Conservation (phyloP, 2,329 filamentous ascomycete species). For the Blastomyces silverae region DNA sequence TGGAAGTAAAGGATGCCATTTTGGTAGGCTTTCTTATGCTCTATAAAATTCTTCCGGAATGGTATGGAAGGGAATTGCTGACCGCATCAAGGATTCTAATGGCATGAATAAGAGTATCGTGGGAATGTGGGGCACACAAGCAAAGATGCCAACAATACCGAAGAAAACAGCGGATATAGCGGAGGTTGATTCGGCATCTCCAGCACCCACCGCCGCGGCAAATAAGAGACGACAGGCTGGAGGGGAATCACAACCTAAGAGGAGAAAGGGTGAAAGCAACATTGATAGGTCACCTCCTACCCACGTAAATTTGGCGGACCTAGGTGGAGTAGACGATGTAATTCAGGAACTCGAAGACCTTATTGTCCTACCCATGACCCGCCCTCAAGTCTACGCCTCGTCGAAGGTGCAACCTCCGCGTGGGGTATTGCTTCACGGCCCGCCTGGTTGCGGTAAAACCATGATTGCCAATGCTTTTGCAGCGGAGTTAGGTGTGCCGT, state of each 20-base stretch:
- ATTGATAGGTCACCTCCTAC: conserved; percentile 59
- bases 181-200: conserved; percentile 23
- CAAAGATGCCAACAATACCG: conserved; percentile 25
- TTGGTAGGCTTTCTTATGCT: conserved; percentile 25
- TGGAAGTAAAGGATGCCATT: conserved; percentile 35
- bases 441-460: conserved; percentile 80
- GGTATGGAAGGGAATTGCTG: conserved; percentile 18
- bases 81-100: conserved; percentile 47
- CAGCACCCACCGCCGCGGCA: conserved; percentile 25
- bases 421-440: conserved; percentile 72
- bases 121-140: conserved; percentile 48
- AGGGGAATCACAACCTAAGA: conserved; percentile 61
- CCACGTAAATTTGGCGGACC: conserved; percentile 60
- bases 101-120: conserved; percentile 61
- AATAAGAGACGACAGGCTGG: conserved; percentile 55
- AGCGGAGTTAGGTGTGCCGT: conserved; percentile 66
- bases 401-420: conserved; percentile 63
- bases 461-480: conserved; percentile 75
- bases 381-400: conserved; percentile 58
- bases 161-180: conserved; percentile 29
- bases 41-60: neutral
- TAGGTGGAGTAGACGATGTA: conserved; percentile 70
- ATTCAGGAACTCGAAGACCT: conserved; percentile 63
- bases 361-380: conserved; percentile 65
- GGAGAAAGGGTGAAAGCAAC: conserved; percentile 52